These are phyloP conservation scores for Penicillium chermesinum DNA, from an alignment of 495 filamentous ascomycete species.

Conservation along the genomic window DNA sequence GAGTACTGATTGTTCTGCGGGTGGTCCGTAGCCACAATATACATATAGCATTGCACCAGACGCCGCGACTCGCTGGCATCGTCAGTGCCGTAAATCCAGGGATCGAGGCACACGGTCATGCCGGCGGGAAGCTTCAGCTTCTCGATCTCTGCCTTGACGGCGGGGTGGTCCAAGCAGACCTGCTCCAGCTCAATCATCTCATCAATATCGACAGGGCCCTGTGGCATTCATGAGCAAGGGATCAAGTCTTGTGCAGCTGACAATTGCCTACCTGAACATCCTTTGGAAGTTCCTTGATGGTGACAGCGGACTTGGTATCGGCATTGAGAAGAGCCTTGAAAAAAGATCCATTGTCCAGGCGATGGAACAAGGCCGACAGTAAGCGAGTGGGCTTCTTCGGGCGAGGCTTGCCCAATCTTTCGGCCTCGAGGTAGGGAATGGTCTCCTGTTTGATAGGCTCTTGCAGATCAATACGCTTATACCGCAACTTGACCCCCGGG, in stretches of 20 bases:
- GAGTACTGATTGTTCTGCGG: slow-evolving; percentile 68
- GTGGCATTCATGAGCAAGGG: background rate
- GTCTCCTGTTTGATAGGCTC: slow-evolving; percentile 41
- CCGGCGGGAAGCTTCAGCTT: slow-evolving; percentile 38
- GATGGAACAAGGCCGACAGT: slow-evolving; percentile 37
- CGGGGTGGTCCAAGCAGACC: slow-evolving; percentile 34
- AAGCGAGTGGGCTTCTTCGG: slow-evolving; percentile 35
- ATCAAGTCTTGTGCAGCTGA: background rate
- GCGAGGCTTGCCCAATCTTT: slow-evolving; percentile 28
- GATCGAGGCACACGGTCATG: slow-evolving; percentile 39
- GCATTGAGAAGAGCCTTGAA: slow-evolving; percentile 41
- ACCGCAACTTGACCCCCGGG: slow-evolving; percentile 35
- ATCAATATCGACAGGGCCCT: slow-evolving; percentile 38
- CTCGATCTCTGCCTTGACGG: slow-evolving; percentile 40
- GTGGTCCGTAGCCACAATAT: slow-evolving; percentile 34
- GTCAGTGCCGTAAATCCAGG: slow-evolving; percentile 44
- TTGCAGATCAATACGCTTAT: slow-evolving; percentile 43
- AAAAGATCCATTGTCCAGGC: slow-evolving; percentile 37
- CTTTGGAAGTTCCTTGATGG: slow-evolving; percentile 36
- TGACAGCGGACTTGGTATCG: slow-evolving; percentile 35
- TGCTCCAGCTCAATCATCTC: slow-evolving; percentile 41
- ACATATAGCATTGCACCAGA: slow-evolving; percentile 44
- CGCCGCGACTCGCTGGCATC: slow-evolving; percentile 34
- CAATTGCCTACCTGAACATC: slow-evolving; percentile 29
- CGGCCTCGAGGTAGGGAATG: slow-evolving; percentile 39